Base-by-base conservation (phyloP, 805 yeast species). In the Metschnikowia matae region DNA sequence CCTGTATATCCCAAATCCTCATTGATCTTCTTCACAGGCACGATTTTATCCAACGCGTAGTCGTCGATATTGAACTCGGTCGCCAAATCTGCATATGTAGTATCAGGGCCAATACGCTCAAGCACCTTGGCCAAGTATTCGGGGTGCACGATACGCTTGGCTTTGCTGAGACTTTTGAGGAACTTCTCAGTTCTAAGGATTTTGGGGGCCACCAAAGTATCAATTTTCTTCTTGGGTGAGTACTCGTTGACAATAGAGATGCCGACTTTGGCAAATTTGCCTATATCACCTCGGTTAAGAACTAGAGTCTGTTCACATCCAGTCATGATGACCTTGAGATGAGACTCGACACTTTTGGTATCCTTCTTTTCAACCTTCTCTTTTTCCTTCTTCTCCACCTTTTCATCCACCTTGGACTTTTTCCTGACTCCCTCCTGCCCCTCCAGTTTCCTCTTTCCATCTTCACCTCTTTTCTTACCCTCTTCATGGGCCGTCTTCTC, bases 111-210 rank as follows among this genome's bases (percentile, higher is more conserved):
- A 2, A 84, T 51, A 8, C 54, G 51, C 14, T 17, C 39, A 36
- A 58, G 57, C 4, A 56, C 36, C 17, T 49, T 52, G 35, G 40
- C 32, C 36, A 58, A 47, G 52, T 82, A 84, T 3, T 67, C 61
- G 0, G 90, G 88, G 32, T 80, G 78, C 1, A 87, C 56, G 3
- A 83, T 78, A 48, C 71, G 67, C n/a, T 69, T 66, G 8, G 81
- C 82, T 39, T 73, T 73, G 47, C 89, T 80, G 46, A 90, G 68
- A 18, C 90, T 82, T 40, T 79, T 78, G 48, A 92, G 73, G 60
- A 92, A 91, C 67, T 92, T 94, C 51, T 87, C 96, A 0, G 98
- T 92, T 56, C 97, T 74, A 58, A 87, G 63, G n/a, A 86, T 75
- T 53, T 82, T 82, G 1, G 97, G 96, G 0, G 97, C 91, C 10